These are phyloP conservation scores for Sugiyamaella xylanicola DNA, from an alignment of 1,139 yeast species.

Conservation along the genomic window DNA sequence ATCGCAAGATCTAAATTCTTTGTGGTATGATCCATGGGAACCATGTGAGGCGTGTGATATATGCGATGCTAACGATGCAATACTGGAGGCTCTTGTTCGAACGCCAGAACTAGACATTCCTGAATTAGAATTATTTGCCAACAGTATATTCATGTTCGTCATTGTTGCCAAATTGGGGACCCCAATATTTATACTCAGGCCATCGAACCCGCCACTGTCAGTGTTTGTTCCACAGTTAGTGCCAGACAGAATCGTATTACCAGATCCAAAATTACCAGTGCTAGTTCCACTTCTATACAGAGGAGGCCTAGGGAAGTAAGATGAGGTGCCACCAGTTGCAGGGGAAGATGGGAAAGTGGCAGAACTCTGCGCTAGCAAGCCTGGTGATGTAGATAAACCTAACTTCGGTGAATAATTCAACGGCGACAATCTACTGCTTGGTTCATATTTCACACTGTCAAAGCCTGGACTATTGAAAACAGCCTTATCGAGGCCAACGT, in stretches of 20 bases:
- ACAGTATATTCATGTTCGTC: too few relatives aligned
- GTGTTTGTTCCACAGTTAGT: neutral
- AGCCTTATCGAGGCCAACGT: too few relatives aligned
- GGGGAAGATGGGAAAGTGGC: neutral
- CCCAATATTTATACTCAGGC: slow-evolving; percentile 3
- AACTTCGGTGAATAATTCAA: neutral
- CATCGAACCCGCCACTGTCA: slow-evolving; percentile 2
- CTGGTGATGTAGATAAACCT: slow-evolving; percentile 6
- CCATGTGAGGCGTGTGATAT: neutral
- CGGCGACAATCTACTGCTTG: neutral
- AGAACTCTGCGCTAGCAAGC: slow-evolving; percentile 4
- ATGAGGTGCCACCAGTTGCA: neutral
- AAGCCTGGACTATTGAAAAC: too few relatives aligned
- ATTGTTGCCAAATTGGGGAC: neutral
- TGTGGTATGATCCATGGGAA: neutral
- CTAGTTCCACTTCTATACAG: slow-evolving; percentile 1
- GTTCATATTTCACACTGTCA: neutral
- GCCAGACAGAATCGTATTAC: too few relatives aligned
- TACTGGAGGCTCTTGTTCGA: slow-evolving; percentile 16
- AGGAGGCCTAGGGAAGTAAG: slow-evolving; percentile 11
- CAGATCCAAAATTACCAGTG: neutral
- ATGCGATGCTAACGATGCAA: slow-evolving; percentile 5
- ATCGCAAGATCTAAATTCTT: neutral
- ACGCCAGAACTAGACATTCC: too few relatives aligned
- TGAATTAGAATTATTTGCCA: too few relatives aligned